These are phyloP conservation scores for Halophytophthora polymorphica DNA, from an alignment of 352 stramenopile genomes.

Conservation along the genomic window DNA sequence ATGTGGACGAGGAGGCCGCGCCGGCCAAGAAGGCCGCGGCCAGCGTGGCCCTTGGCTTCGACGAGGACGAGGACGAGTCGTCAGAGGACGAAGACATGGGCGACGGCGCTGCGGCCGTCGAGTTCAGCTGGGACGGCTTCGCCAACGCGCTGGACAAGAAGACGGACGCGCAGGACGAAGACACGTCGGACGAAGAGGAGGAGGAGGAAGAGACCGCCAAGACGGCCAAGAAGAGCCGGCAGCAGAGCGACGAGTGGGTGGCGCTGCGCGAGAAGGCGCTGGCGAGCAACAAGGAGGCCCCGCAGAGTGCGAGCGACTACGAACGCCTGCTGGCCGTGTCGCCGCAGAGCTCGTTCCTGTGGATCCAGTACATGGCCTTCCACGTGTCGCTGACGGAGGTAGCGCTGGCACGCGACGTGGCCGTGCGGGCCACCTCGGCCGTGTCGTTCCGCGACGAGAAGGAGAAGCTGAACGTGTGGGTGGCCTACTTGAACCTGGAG, in stretches of 20 bases:
- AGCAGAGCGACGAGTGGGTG: slow-evolving; percentile 94
- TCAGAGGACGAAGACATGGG: slow-evolving; percentile 58
- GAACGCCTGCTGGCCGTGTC: slow-evolving; percentile 93
- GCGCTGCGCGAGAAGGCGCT: slow-evolving; percentile 92
- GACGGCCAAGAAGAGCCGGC: slow-evolving; percentile 87
- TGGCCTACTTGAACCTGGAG: slow-evolving; percentile 94
- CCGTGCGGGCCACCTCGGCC: slow-evolving; percentile 88
- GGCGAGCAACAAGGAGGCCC: slow-evolving; percentile 89
- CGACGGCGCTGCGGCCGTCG: slow-evolving; percentile 34
- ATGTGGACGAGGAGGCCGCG: slow-evolving; percentile 52
- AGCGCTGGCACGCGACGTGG: slow-evolving; percentile 90
- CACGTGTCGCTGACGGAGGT: slow-evolving; percentile 95
- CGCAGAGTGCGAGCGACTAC: slow-evolving; percentile 93
- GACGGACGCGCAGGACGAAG: slow-evolving; percentile 38
- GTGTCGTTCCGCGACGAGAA: slow-evolving; percentile 95
- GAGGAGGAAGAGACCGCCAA: slow-evolving; percentile 64
- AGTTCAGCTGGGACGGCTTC: slow-evolving; percentile 87
- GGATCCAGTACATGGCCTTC: slow-evolving; percentile 98
- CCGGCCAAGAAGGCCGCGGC: slow-evolving; percentile 27
- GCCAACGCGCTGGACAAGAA: slow-evolving; percentile 60
- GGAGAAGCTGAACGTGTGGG: slow-evolving; percentile 98
- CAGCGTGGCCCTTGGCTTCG: slow-evolving; percentile 33
- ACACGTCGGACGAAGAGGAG: slow-evolving; percentile 42
- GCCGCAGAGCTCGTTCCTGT: slow-evolving; percentile 94
- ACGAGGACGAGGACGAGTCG: slow-evolving; percentile 54